Conservation (phyloP, 2,329 filamentous ascomycete genomes). For the Colletotrichum camelliae region DNA sequence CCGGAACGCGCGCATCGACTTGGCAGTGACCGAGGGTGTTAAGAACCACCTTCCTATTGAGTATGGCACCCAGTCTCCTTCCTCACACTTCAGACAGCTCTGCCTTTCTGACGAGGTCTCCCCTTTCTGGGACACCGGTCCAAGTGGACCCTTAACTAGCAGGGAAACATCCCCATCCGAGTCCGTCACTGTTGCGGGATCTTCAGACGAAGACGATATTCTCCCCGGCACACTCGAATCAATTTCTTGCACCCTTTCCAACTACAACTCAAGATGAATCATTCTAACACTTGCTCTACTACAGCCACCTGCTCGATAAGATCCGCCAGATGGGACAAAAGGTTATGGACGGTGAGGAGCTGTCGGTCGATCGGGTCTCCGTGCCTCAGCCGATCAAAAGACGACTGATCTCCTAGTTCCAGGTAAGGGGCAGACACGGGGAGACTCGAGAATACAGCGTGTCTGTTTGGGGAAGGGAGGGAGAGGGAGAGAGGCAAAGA, state of each 20-base stretch:
- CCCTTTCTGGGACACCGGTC: slow-evolving; percentile 11
- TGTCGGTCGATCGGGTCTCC: slow-evolving; percentile 34
- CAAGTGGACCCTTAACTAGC: slow-evolving; percentile 9
- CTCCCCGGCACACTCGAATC: neutral
- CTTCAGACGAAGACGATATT: neutral
- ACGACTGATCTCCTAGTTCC: slow-evolving; percentile 42
- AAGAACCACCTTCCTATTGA: slow-evolving; percentile 61
- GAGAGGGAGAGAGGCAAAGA: neutral
- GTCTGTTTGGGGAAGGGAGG: neutral
- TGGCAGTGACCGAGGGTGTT: slow-evolving; percentile 62
- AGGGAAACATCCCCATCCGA: slow-evolving; percentile 1
- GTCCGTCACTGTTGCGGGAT: neutral
- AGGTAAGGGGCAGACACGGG: neutral
- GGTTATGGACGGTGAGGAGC: slow-evolving; percentile 34
- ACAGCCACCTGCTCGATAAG: slow-evolving; percentile 61
- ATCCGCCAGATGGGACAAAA: slow-evolving; percentile 52
- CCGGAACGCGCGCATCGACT: slow-evolving; percentile 53
- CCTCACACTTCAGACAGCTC: slow-evolving; percentile 35
- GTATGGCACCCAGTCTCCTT: slow-evolving; percentile 50
- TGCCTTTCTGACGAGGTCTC: slow-evolving; percentile 10
- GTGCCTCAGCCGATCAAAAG: slow-evolving; percentile 52
- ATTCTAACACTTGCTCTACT: slow-evolving; percentile 32
- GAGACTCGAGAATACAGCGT: neutral
- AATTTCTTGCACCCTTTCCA: neutral
- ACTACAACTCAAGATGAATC: slow-evolving; percentile 30